phyloP scores from a whole-genome alignment of 768 basidiomycete species.

The Tremella mesenterica region DNA sequence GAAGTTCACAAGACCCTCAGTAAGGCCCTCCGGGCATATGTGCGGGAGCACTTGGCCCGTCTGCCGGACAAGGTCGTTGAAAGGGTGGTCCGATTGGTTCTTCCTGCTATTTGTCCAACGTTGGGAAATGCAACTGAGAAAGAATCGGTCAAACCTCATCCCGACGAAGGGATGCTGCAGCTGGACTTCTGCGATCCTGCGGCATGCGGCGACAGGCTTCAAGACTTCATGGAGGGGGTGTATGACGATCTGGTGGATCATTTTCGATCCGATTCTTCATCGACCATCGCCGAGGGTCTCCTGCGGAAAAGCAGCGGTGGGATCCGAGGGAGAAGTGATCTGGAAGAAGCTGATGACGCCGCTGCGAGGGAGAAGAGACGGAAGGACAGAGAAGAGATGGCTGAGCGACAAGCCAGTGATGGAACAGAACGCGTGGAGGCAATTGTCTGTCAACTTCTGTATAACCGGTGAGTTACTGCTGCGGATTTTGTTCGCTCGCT shows the following conservation, averaged over 20 bases:
- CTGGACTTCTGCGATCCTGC: conserved; percentile 41
- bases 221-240: conserved; percentile 61
- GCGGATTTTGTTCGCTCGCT: neutral
- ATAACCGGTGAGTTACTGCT: conserved; percentile 59
- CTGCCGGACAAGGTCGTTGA: conserved; percentile 39
- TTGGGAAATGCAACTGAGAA: neutral
- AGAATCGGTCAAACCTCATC: conserved; percentile 1
- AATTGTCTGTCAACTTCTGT: conserved; percentile 63
- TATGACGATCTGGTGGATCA: conserved; percentile 55
- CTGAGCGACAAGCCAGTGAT: conserved; percentile 51
- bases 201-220: conserved; percentile 52
- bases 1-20: conserved; percentile 39
- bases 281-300: conserved; percentile 10
- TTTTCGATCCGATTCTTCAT: conserved; percentile 33
- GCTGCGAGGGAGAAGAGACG: conserved; percentile 40
- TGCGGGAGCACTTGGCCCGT: conserved; percentile 32
- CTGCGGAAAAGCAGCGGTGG: conserved; percentile 27
- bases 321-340: conserved; percentile 12
- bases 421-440: conserved; percentile 66
- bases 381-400: conserved; percentile 34
- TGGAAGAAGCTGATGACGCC: conserved; percentile 35
- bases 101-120: conserved; percentile 17
- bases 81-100: conserved; percentile 27
- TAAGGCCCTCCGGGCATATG: conserved; percentile 30
- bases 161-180: neutral